Conservation (phyloP, 345 rosid species). For the Syzygium aqueum region DNA sequence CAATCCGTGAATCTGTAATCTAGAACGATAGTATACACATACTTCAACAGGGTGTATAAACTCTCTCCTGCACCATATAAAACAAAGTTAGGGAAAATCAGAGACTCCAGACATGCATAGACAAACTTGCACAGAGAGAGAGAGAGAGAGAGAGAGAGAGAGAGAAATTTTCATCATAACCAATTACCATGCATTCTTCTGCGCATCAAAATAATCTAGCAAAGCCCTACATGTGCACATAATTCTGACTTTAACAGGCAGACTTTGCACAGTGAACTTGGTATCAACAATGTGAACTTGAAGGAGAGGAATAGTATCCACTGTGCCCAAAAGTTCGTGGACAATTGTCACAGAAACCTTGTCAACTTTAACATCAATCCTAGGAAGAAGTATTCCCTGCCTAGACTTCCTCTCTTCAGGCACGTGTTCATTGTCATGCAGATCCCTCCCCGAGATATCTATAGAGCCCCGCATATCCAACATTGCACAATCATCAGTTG, state of each 20-base stretch:
- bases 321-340: conserved; percentile 62
- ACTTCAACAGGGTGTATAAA: conserved; percentile 65
- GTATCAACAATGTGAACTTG: conserved; percentile 39
- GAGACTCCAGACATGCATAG: neutral
- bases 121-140: neutral
- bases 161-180: neutral
- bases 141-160: conserved; percentile 2
- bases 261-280: conserved; percentile 46
- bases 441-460: conserved; percentile 14
- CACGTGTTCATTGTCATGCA: conserved; percentile 11
- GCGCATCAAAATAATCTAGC: conserved; percentile 62
- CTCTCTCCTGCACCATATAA: conserved; percentile 44
- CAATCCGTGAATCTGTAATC: conserved; percentile 24
- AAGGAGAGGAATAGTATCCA: conserved; percentile 65
- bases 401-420: conserved; percentile 22
- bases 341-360: conserved; percentile 55
- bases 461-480: conserved; percentile 7
- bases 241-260: conserved; percentile 57
- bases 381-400: conserved; percentile 36
- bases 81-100: neutral
- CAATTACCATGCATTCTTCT: conserved; percentile 54
- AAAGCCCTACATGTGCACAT: conserved; percentile 35
- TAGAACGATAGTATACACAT: conserved; percentile 51
- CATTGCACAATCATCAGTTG: conserved; percentile 16
- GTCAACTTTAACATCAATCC: conserved; percentile 41